Evolutionary conservation across 2,329 filamentous ascomycete species (phyloP).

Genomic region (Aciculosporium take): DNA sequence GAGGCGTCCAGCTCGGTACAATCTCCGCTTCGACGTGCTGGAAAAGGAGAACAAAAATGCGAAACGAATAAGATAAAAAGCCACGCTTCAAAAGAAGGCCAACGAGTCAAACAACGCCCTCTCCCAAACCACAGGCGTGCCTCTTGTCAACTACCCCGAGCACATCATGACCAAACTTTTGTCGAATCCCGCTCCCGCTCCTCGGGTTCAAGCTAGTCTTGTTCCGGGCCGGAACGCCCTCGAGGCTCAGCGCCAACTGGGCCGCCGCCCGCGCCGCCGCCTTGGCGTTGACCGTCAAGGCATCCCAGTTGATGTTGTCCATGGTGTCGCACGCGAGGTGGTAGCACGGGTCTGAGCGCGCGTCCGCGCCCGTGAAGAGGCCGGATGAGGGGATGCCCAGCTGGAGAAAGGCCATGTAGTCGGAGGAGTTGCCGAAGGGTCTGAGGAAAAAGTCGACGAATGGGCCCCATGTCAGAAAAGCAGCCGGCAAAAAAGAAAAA

Average conservation of each 20-base stretch:
- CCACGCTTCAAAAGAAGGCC: too few species aligned
- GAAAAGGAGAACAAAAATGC: too few species aligned
- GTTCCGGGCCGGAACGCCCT: conserved; percentile 20
- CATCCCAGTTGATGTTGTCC: conserved; percentile 26
- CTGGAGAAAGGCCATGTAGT: conserved; percentile 24
- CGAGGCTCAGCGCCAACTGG: conserved; percentile 21
- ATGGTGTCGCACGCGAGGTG: conserved; percentile 26
- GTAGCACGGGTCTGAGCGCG: conserved; percentile 22
- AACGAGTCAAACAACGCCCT: conserved; percentile 4
- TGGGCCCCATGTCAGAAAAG: too few species aligned
- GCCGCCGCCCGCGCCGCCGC: conserved; percentile 38
- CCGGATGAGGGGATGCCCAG: conserved; percentile 23
- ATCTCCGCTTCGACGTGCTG: too few species aligned
- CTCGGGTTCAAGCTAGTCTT: conserved; percentile 16
- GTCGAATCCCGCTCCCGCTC: conserved; percentile 13
- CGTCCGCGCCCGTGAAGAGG: conserved; percentile 24
- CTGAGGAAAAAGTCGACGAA: conserved; percentile 2
- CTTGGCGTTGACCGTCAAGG: conserved; percentile 24
- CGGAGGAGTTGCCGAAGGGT: conserved; percentile 20
- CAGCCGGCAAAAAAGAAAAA: not conserved
- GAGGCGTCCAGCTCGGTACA: too few species aligned
- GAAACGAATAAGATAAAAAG: too few species aligned
- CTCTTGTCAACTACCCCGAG: conserved; percentile 14
- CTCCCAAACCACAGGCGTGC: conserved; percentile 16
- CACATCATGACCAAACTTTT: conserved; percentile 13